Percentiles rank a stretch among this genome's conserved stretches.
Conservation (phyloP, 139 green algal genomes). For the Chlamydomonas sphaeroides region DNA sequence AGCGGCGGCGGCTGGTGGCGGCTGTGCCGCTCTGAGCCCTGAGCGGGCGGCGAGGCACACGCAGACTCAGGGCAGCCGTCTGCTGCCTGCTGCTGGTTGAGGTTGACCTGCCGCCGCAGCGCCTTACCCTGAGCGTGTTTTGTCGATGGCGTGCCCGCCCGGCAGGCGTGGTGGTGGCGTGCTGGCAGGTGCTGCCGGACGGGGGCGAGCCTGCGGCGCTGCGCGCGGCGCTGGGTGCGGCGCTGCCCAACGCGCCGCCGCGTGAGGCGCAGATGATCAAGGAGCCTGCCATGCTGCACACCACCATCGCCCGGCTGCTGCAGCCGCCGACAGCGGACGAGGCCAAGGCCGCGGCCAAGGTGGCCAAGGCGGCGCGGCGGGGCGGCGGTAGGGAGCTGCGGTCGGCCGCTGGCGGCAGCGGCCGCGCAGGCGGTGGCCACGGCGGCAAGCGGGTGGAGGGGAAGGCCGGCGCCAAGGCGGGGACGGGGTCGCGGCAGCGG, state of each 20-base stretch:
- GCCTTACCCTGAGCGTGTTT: too few species aligned
- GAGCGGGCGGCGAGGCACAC: too few species aligned
- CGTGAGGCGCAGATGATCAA: slow-evolving; percentile 60
- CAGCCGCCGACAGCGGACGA: slow-evolving; percentile 37
- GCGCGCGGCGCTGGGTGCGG: slow-evolving; percentile 41
- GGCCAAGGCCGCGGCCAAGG: background rate
- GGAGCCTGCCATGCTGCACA: slow-evolving; percentile 74
- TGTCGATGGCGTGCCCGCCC: too few species aligned
- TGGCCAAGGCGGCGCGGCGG: background rate
- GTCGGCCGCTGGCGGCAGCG: background rate
- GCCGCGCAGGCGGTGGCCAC: background rate
- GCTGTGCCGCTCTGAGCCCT: too few species aligned
- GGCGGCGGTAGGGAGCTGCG: background rate
- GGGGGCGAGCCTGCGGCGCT: slow-evolving; percentile 54
- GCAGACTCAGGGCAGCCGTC: too few species aligned
- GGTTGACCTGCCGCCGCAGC: too few species aligned
- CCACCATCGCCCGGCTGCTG: slow-evolving; percentile 71
- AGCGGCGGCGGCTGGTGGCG: too few species aligned
- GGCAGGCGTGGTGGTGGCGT: slow-evolving; percentile 69
- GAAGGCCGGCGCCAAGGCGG: too few species aligned
- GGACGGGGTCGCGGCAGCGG: too few species aligned
- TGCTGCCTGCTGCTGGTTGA: too few species aligned
- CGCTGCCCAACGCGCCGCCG: slow-evolving; percentile 65
- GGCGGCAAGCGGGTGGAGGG: too few species aligned
- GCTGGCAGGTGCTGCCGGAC: slow-evolving; percentile 65